Evolutionary conservation across 768 basidiomycete genomes (phyloP).

Genomic region (Cystofilobasidium capitatum): DNA sequence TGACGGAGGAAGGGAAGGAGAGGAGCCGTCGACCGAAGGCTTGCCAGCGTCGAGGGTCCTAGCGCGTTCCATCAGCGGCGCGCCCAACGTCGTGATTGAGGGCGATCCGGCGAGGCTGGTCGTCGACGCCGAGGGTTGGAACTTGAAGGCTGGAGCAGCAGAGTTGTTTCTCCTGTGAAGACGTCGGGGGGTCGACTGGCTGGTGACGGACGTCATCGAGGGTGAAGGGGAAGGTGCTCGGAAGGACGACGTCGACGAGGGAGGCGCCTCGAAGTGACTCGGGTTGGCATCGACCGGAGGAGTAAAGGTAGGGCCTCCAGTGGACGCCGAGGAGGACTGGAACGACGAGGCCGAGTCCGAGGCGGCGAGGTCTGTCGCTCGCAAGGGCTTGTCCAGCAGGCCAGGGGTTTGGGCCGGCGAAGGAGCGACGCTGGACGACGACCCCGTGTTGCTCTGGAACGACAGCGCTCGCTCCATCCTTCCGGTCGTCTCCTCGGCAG

Average conservation of each 20-base stretch:
- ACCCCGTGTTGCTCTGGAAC: neutral
- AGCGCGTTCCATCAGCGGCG: slow-evolving; percentile 12
- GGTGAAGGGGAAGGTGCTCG: neutral
- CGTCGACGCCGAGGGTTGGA: slow-evolving; percentile 13
- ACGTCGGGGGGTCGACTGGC: neutral
- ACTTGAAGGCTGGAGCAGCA: slow-evolving; percentile 15
- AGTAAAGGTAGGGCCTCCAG: slow-evolving; percentile 11
- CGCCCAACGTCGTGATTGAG: neutral
- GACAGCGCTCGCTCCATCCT: neutral
- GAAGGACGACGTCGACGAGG: neutral
- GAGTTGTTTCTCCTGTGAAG: slow-evolving; percentile 20
- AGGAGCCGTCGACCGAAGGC: too few species aligned
- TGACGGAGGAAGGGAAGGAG: neutral
- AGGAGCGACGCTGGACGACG: neutral
- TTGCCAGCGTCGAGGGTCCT: slow-evolving; percentile 14
- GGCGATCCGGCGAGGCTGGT: neutral
- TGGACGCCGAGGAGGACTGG: slow-evolving; percentile 8
- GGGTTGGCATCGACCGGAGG: slow-evolving; percentile 4
- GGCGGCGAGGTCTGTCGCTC: neutral
- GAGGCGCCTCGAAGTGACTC: neutral
- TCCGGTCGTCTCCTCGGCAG: neutral
- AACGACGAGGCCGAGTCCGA: slow-evolving; percentile 13
- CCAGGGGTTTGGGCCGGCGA: neutral
- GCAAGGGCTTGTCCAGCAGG: neutral
- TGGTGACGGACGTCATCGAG: neutral